Percentiles rank a stretch among this genome's conserved stretches.
These are phyloP conservation scores for Myrmaecium sp. DNA, from an alignment of 2,329 filamentous ascomycete species.

Conservation along the genomic window DNA sequence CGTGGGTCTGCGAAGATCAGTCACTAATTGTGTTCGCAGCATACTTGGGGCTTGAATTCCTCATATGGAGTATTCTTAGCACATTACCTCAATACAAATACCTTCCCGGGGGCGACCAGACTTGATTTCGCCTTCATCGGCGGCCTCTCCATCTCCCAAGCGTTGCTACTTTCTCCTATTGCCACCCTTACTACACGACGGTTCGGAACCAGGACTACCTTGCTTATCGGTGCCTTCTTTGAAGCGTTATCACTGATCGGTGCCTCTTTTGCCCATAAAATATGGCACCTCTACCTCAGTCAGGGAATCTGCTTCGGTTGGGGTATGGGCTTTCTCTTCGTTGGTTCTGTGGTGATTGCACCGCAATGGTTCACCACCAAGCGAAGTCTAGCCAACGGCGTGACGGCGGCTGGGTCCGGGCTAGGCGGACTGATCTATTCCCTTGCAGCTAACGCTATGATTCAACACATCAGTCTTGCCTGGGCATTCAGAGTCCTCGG, in stretches of 20 bases:
- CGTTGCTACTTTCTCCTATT: slow-evolving; percentile 51
- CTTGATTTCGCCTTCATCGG: slow-evolving; percentile 67
- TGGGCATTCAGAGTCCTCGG: slow-evolving; percentile 53
- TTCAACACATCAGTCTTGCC: slow-evolving; percentile 41
- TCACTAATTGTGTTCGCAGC: slow-evolving; percentile 11
- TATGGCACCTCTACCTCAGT: slow-evolving; percentile 61
- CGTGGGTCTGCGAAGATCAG: slow-evolving; percentile 1
- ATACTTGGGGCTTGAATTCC: slow-evolving; percentile 61
- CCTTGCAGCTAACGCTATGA: slow-evolving; percentile 51
- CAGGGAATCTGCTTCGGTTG: slow-evolving; percentile 65
- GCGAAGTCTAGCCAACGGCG: slow-evolving; percentile 52
- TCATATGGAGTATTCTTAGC: slow-evolving; percentile 60
- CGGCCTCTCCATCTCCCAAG: slow-evolving; percentile 47
- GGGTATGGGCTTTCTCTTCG: slow-evolving; percentile 63
- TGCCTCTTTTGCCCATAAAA: slow-evolving; percentile 48
- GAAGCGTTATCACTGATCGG: slow-evolving; percentile 49
- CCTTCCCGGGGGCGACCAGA: slow-evolving; percentile 44
- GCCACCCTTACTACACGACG: slow-evolving; percentile 43
- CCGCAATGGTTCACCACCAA: slow-evolving; percentile 59
- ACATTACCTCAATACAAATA: slow-evolving; percentile 49
- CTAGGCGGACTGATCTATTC: slow-evolving; percentile 58
- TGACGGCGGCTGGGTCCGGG: slow-evolving; percentile 52
- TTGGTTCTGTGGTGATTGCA: slow-evolving; percentile 47
- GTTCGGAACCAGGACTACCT: slow-evolving; percentile 45
- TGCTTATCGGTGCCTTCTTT: slow-evolving; percentile 47